Percentiles rank a stretch among this genome's conserved stretches.
phyloP scores from a whole-genome alignment of 192 early-diverging fungal genomes.

The Umbelopsis ramanniana region DNA sequence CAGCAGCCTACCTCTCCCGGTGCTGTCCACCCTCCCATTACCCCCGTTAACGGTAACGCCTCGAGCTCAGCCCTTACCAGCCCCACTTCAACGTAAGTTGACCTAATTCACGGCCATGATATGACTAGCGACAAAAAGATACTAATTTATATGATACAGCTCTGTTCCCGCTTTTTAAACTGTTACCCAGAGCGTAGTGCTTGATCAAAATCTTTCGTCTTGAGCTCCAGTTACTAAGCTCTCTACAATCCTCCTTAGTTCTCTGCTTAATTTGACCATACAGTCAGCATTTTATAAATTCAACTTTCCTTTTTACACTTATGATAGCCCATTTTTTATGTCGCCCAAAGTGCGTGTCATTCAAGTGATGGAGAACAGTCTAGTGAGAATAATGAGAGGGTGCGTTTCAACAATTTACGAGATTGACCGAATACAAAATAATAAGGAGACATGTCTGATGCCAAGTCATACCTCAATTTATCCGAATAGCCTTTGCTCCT shows the following conservation, averaged over 20 bases:
- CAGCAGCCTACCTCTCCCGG: slow-evolving; percentile 35
- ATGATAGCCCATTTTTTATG: neutral
- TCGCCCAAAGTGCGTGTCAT: neutral
- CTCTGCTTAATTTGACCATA: slow-evolving; percentile 17
- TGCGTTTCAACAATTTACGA: too few relatives aligned
- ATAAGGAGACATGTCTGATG: too few relatives aligned
- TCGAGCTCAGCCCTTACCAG: slow-evolving; percentile 20
- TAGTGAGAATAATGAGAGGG: neutral
- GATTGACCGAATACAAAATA: too few relatives aligned
- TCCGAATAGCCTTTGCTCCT: too few relatives aligned
- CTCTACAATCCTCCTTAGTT: slow-evolving; percentile 11
- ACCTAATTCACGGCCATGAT: too few relatives aligned
- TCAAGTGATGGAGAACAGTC: neutral
- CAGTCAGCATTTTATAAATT: slow-evolving; percentile 19
- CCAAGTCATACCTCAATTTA: too few relatives aligned
- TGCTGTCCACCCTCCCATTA: slow-evolving; percentile 2
- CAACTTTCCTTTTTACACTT: neutral
- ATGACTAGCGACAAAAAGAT: neutral
- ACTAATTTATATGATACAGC: neutral
- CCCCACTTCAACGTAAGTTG: slow-evolving; percentile 27
- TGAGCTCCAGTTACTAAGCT: slow-evolving; percentile 16
- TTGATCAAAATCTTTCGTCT: slow-evolving; percentile 2
- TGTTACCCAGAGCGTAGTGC: neutral
- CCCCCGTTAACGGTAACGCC: slow-evolving; percentile 15
- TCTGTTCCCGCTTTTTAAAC: slow-evolving; percentile 23